Conservation (phyloP, 805 yeast genomes). For the Lipomyces spencermartinsiae region DNA sequence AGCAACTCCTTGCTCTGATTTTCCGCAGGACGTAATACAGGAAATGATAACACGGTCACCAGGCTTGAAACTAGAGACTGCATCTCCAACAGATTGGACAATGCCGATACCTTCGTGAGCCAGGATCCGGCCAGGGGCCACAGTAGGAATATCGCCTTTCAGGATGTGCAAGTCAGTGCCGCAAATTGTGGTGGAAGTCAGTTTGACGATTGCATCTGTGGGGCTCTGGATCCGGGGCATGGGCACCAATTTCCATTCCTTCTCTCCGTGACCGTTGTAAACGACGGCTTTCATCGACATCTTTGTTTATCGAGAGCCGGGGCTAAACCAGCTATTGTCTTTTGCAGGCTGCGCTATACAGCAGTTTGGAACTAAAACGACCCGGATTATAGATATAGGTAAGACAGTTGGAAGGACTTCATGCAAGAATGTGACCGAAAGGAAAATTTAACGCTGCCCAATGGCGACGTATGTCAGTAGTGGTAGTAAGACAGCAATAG, state of each 20-base stretch:
- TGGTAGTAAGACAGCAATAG: too few species aligned
- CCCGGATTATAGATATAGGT: too few species aligned
- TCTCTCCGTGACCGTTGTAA: slow-evolving; percentile 28
- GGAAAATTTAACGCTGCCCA: too few species aligned
- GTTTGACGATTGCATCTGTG: slow-evolving; percentile 56
- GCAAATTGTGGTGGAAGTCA: slow-evolving; percentile 57
- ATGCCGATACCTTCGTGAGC: slow-evolving; percentile 53
- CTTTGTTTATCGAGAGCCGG: not conserved
- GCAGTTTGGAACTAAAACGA: too few species aligned
- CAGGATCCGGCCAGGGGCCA: slow-evolving; percentile 51
- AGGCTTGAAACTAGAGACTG: slow-evolving; percentile 46
- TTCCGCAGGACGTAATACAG: slow-evolving; percentile 65
- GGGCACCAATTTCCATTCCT: slow-evolving; percentile 33
- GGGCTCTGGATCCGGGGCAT: slow-evolving; percentile 29
- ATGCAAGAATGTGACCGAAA: too few species aligned
- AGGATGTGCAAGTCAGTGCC: slow-evolving; percentile 63
- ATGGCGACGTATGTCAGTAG: too few species aligned
- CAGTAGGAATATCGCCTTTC: slow-evolving; percentile 51
- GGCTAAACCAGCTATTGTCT: too few species aligned
- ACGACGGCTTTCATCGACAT: slow-evolving; percentile 32
- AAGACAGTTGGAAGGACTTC: too few species aligned
- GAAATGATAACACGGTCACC: slow-evolving; percentile 58
- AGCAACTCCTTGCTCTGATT: too few species aligned
- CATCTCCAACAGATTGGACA: slow-evolving; percentile 52
- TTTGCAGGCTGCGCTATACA: too few species aligned